phyloP scores from a whole-genome alignment of 139 green algal species.

The Tetraselmis striata region DNA sequence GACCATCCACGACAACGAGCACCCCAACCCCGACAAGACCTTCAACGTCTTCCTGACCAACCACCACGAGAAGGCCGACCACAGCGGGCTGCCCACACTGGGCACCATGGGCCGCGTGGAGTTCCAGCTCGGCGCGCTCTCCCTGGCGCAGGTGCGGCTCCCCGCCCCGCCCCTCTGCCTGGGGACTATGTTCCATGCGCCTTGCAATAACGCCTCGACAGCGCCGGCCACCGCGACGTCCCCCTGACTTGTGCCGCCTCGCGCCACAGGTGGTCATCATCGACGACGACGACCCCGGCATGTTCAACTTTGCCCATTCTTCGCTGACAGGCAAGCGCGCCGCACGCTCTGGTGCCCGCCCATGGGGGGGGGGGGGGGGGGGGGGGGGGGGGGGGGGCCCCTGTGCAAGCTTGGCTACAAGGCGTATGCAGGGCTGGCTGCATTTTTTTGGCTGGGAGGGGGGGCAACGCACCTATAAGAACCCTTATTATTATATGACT shows the following conservation, averaged over 20 bases:
- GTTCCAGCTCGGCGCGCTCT: not conserved
- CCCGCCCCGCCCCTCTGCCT: not conserved
- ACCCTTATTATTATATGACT: no score
- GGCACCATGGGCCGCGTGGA: not conserved
- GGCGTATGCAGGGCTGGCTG: no score
- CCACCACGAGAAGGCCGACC: not conserved
- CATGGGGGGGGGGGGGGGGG: no score
- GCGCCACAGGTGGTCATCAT: conserved; percentile 16
- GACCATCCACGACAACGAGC: not conserved
- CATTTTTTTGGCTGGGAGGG: no score
- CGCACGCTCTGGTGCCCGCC: no score
- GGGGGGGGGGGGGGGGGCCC: no score
- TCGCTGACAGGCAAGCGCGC: no score
- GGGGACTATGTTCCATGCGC: not conserved
- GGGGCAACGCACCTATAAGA: no score
- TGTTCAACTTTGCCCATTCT: not conserved
- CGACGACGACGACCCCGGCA: conserved; percentile 22
- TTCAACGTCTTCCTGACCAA: conserved; percentile 6
- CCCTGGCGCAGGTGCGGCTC: not conserved
- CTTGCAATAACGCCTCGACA: no score
- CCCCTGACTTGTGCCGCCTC: not conserved
- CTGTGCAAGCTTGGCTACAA: no score
- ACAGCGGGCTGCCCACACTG: not conserved
- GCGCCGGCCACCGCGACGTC: not conserved
- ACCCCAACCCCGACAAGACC: not conserved